Base-by-base conservation (phyloP, 2,329 filamentous ascomycete species). In the Zalaria obscura region DNA sequence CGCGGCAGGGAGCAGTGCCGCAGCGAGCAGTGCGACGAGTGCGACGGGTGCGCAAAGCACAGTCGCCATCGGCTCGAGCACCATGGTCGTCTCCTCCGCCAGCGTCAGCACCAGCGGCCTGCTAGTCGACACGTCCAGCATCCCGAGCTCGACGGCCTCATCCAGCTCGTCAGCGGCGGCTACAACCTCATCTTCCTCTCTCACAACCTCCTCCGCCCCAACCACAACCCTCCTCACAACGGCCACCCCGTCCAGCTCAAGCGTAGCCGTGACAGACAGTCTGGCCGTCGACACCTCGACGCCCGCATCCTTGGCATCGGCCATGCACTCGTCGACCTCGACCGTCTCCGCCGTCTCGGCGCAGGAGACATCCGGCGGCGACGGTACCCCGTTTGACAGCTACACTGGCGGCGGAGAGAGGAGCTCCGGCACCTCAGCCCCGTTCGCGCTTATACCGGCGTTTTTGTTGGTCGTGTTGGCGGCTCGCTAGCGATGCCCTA, bases 341-440 rank as follows among this genome's bases (percentile, higher is more conserved):
- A 54, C 57, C 11, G 55, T 55, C 6, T 60, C 55, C 39, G 47
- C 54, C 18, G 55, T 58, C 26, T 43, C 10, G 25, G 29, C 43
- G 25, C 27, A 42, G 9, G 29, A 34, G 7, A 45, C 34, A 2
- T 5, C 45, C 11, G 62, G 58, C 8, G 63, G 64, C 18, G 64
- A 64, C 10, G 66, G 66, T n/a, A 65, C 61, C 40, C 66, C 65
- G 4, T 68, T 69, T 44, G 64, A 67, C 45, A 52, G 35, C 25
- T 32, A 32, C 3, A 18, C 18, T 18, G 18, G 18, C 18, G 18
- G 18, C 18, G 18, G 18, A 18, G 18, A 18, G 18, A 18, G 18
- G 18, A 18, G n/a, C n/a, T n/a, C n/a, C n/a, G n/a, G n/a, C n/a
- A 18, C 18, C 18, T 18, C 18, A 2, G 18, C 18, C 2, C 18